Evolutionary conservation across 805 yeast species (phyloP), one percentile per base, ranked within the genome.

Genomic region (Kluyveromyces nonfermentans): DNA sequence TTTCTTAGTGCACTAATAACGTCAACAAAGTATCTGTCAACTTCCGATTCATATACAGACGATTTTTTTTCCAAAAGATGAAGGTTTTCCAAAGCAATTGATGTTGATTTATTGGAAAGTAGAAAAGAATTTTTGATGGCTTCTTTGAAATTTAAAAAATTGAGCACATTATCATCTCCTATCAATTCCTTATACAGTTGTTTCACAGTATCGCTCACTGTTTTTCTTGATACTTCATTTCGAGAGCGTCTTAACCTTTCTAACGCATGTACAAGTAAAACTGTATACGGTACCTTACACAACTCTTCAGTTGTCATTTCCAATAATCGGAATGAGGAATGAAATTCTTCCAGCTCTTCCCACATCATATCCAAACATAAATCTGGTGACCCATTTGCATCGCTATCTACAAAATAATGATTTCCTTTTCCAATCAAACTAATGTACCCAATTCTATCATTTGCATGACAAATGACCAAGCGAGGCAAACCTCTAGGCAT

Each of bases 281-380:
- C 70, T 15, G 80, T 67, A 53, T 73, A 86, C 0, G 97, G 96
- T 8, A 85, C 70, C 51, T 81, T 80, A 0, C 85, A 75, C 45
- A 73, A 70, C 5, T 54, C 49, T n/a, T 51, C 58, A n/a, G 57
- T 55, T 38, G 69, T 72, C 33, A 81, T 46, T 0, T 48, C 25
- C 1, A 67, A 67, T 10, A 83, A 50, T 43, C 80, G 77, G 37
- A 79, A 65, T 1, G 74, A 59, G 40, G 77, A 74, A 14, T 74
- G 69, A 50, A 70, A 78, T 0, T 61, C 64, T 32, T 62, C 59
- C 7, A 88, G 62, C 50, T 84, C 87, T 1, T 69, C 63, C 96
- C 96, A 90, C 1, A 93, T 85, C 4, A 57, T 44, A 46, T 78
- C 80, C 2, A 88, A 61, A 41, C 95, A 65, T 46, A 88, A 62